Conservation (phyloP, 768 basidiomycete species). For the Hygrocybe coccinea region DNA sequence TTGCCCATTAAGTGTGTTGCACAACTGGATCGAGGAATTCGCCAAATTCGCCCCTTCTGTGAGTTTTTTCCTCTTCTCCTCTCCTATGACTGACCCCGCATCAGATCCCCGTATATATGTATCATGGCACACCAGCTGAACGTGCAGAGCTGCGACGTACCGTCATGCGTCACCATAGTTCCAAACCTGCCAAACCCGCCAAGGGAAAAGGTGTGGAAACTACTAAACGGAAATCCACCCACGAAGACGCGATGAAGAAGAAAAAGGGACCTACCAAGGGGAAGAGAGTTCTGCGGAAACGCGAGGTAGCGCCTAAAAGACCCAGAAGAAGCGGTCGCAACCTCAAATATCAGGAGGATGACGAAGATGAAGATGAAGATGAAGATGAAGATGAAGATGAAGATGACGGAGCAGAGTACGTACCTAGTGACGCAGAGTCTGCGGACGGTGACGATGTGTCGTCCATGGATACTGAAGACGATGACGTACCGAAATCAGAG, state of each 20-base stretch:
- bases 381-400: conserved; percentile 17
- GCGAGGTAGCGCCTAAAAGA: too few species aligned
- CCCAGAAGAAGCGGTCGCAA: too few species aligned
- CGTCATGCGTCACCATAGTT: conserved; percentile 37
- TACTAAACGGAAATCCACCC: too few species aligned
- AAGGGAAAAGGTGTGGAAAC: too few species aligned
- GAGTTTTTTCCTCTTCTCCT: conserved; percentile 21
- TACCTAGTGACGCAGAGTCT: conserved; percentile 1
- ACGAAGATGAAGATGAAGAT: conserved; percentile 6
- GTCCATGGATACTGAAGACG: conserved; percentile 8
- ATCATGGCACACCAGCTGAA: conserved; percentile 80
- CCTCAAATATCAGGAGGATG: too few species aligned
- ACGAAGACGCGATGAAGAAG: too few species aligned
- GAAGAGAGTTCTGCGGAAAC: too few species aligned
- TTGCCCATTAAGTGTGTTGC: conserved; percentile 89
- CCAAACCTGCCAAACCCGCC: too few species aligned
- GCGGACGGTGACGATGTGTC: conserved; percentile 7
- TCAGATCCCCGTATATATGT: conserved; percentile 86
- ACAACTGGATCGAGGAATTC: conserved; percentile 89
- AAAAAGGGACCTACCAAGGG: too few species aligned
- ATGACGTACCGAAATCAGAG: conserved; percentile 6
- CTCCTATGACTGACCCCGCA: not conserved
- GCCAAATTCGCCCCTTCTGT: conserved; percentile 76
- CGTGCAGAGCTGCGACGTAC: conserved; percentile 74
- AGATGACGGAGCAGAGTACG: conserved; percentile 14